A percentile compares a stretch with the other conserved stretches of the same genome.
Conservation (phyloP, 805 yeast species). For the Metschnikowia amazonensis region DNA sequence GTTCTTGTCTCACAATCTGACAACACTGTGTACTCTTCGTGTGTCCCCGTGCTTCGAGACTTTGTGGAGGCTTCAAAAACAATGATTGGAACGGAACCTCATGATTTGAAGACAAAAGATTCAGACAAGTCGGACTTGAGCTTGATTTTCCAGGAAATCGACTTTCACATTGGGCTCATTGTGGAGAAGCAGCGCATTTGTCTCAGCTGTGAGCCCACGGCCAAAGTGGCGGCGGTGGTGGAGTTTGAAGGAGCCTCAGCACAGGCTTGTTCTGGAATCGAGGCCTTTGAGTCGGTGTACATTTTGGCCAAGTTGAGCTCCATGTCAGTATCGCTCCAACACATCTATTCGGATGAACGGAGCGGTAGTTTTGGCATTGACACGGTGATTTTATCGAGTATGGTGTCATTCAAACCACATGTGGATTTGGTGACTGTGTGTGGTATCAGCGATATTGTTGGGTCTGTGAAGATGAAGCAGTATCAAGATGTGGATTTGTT, state of each 20-base stretch:
- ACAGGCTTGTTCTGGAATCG: conserved; percentile 47
- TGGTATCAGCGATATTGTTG: conserved; percentile 49
- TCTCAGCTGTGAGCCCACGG: conserved; percentile 89
- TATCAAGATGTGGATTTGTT: conserved; percentile 82
- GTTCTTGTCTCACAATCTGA: conserved; percentile 64
- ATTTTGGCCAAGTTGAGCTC: conserved; percentile 43
- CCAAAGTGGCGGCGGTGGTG: conserved; percentile 84
- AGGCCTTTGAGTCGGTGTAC: conserved; percentile 9
- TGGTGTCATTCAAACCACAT: conserved; percentile 41
- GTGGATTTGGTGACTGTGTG: conserved; percentile 48
- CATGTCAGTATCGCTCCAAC: conserved; percentile 73
- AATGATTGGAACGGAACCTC: conserved; percentile 37
- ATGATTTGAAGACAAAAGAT: not conserved
- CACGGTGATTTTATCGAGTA: conserved; percentile 45
- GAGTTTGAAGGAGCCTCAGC: conserved; percentile 67
- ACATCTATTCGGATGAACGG: conserved; percentile 82
- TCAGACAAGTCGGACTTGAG: conserved; percentile 29
- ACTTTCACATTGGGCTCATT: conserved; percentile 57
- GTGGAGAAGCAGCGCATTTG: conserved; percentile 72
- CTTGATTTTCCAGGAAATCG: conserved; percentile 48
- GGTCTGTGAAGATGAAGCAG: conserved; percentile 76
- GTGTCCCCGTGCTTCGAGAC: conserved; percentile 74
- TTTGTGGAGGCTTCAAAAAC: conserved; percentile 47
- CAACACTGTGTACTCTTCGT: conserved; percentile 64
- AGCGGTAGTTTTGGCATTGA: conserved; percentile 64